Evolutionary conservation across 768 basidiomycete species (phyloP), one percentile per base, ranked within the genome.

Genomic region (Rhizopogon vinicolor): DNA sequence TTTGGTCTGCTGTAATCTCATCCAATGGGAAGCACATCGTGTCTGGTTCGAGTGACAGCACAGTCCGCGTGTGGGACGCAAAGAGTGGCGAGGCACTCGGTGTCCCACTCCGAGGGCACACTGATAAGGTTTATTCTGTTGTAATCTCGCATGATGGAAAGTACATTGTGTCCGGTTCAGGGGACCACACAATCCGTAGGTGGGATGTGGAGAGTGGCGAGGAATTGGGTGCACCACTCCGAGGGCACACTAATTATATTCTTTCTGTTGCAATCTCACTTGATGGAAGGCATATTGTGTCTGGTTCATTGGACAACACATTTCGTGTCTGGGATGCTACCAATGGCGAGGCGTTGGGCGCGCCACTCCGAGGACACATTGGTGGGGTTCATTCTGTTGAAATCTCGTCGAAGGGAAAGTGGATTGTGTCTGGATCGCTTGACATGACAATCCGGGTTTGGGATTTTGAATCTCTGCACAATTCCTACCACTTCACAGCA

Each of bases 371-470:
- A 31, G 31, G 31, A 7, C 8, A 31, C 39, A 35, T 14, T 35
- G 31, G 45, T 50, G 13, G 1, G 41, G 31, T 31, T 31, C 0
- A 7, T 7, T 31, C 31, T 31, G 31, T 31, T 31, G 31, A 7
- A 18, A 33, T 51, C 33, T 51, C 39, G 14, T 7, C 50, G 14
- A 22, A 51, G 35, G 39, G 50, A 5, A 41, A 4, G 40, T 37
- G 31, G 46, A 48, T 48, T 8, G 46, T 29, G 9, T 48, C 46
- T 31, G 46, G 46, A 2, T 48, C 46, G 28, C 9, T 1, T 22
- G 46, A 48, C 46, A 22, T 8, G 2, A 19, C 52, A 3, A 52
- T n/a, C 19, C 51, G 59, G 31, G 10, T 70, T 3, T 71, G 67
- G 70, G 51, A 65, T 45, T n/a, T 43, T 10, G 28, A 52, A 31